Conservation (phyloP, 352 stramenopile species). For the Phytophthora colocasiae region DNA sequence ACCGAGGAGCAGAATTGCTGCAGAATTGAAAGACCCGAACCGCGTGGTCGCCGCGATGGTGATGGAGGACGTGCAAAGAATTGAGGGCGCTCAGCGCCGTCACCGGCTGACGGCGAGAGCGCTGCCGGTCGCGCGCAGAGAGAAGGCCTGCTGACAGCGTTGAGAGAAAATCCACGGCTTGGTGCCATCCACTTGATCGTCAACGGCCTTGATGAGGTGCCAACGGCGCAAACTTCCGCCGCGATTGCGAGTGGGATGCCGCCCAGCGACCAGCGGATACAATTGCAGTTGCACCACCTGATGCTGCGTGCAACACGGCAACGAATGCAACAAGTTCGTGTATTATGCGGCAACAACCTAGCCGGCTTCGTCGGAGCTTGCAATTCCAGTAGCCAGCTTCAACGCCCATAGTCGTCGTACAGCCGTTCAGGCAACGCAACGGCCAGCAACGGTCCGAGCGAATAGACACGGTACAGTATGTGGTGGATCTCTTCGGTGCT, state of each 20-base stretch:
- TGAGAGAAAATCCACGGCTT: constrained; percentile 39
- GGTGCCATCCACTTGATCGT: constrained; percentile 13
- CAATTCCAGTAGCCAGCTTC: not conserved
- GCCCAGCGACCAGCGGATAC: not conserved
- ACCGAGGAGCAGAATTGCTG: constrained; percentile 27
- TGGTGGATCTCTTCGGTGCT: too few relatives aligned
- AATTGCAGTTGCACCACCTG: not conserved
- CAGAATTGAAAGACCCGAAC: constrained; percentile 24
- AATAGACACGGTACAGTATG: not conserved
- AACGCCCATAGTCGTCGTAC: constrained; percentile 3
- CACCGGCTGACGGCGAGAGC: constrained; percentile 32
- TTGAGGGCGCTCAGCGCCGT: constrained; percentile 30
- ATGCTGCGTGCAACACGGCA: not conserved
- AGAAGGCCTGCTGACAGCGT: constrained; percentile 23
- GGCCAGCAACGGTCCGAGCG: constrained; percentile 5
- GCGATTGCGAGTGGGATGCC: constrained; percentile 27
- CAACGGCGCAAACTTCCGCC: constrained; percentile 32
- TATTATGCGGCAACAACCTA: not conserved
- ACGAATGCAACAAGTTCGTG: not conserved
- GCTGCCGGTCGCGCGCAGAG: constrained; percentile 7
- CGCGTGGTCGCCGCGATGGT: constrained; percentile 12
- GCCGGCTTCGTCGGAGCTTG: not conserved
- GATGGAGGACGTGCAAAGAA: constrained; percentile 39
- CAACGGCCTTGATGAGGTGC: constrained; percentile 10
- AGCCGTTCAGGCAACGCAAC: constrained; percentile 3